Base-by-base conservation (phyloP, 2,329 filamentous ascomycete genomes). In the Cryphonectria naterciae region DNA sequence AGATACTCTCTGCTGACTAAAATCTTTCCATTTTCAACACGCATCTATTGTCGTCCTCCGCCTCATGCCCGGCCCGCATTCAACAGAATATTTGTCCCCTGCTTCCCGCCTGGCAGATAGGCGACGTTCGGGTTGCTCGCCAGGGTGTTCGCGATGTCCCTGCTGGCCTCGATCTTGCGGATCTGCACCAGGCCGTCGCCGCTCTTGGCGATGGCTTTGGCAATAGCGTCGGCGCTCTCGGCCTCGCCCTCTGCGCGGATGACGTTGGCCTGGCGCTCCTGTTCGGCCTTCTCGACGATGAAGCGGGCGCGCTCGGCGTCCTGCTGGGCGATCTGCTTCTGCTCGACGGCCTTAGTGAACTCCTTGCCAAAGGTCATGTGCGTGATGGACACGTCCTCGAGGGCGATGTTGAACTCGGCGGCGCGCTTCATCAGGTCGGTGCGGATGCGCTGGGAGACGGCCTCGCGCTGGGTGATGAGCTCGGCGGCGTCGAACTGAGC, bases 361-460 rank as follows among this genome's bases (percentile, higher is more conserved):
- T 99, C 96, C 83, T 95, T 95, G 77, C 96, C 96, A 81, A 99
- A 99, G 68, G 96, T 99, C 96, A 99, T 99, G 88, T 99, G 96
- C 73, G 96, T 99, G 83, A 99, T 99, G 80, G 94, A 97, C 72
- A 99, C 96, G 80, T 99, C 96, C 84, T 99, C 96, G 68, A 99
- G 93, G 39, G 94, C 94, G 80, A 99, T 99, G 87, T 99, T 97
- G 90, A 99, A 99, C 83, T 99, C 96, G 78, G 91, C 86, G 64
- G 96, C 96, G 78, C 96, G 95, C 85, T 92, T 94, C 80, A 96
- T 91, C 65, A 99, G 90, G 81, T 99, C 96, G 77, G 88, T 88
- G 73, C 93, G 94, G 86, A 99, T 99, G 78, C 95, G 93, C 83
- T 98, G 92, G 75, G 92, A 95, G 78, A 99, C 96, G 75, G 95